These are phyloP conservation scores for Arctostaphylos glauca DNA, from an alignment of 148 eudicot genomes.

Conservation along the genomic window DNA sequence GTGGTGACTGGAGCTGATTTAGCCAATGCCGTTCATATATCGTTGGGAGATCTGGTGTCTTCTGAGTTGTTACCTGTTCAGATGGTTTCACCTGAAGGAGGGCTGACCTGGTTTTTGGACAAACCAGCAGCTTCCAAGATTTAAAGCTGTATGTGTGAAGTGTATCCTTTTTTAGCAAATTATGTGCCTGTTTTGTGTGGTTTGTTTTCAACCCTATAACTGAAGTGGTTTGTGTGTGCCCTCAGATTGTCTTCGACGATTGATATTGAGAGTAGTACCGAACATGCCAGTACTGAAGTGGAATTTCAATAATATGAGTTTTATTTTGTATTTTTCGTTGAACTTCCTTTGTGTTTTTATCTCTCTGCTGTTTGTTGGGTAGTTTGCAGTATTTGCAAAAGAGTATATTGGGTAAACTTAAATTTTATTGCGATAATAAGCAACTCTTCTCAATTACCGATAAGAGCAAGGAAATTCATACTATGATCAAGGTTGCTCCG, in stretches of 20 bases:
- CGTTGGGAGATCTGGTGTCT: constrained; percentile 29
- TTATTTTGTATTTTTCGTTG: not conserved
- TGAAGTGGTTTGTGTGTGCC: not conserved
- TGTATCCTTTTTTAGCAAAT: not conserved
- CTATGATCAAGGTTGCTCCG: too few species aligned
- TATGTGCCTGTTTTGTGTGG: not conserved
- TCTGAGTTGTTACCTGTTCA: constrained; percentile 39
- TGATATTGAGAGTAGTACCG: not conserved
- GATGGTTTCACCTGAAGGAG: constrained; percentile 49
- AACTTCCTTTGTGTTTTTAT: not conserved
- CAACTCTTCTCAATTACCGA: not conserved
- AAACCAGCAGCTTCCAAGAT: constrained; percentile 46
- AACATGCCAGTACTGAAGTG: not conserved
- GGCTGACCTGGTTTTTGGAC: constrained; percentile 48
- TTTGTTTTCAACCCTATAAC: not conserved
- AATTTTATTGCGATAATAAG: not conserved
- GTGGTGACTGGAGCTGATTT: constrained; percentile 41
- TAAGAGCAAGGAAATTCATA: not conserved
- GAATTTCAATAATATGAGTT: not conserved
- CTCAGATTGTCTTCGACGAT: not conserved
- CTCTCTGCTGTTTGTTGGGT: not conserved
- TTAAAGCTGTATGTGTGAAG: not conserved
- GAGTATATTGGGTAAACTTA: not conserved
- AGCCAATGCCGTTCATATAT: constrained; percentile 35
- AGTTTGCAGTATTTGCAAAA: not conserved